Percentiles rank a stretch among this genome's conserved stretches.
phyloP scores from a whole-genome alignment of 2,329 filamentous ascomycete genomes.

The Nannizzia gypsea region DNA sequence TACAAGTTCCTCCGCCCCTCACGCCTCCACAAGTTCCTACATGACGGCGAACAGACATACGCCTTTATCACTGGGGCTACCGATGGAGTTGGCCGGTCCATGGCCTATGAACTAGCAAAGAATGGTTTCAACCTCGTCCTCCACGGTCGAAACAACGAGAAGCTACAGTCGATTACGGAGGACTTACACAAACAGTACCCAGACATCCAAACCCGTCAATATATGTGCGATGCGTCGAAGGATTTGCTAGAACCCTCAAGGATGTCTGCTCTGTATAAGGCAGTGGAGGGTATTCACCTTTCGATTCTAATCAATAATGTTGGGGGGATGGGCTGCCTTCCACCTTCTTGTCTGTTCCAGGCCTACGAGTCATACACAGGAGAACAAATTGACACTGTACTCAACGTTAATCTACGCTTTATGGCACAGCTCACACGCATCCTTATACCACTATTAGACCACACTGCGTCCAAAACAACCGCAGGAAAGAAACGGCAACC shows the following conservation, averaged over 20 bases:
- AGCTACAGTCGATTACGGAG: slow-evolving; percentile 34
- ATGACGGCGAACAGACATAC: slow-evolving; percentile 25
- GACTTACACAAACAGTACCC: slow-evolving; percentile 35
- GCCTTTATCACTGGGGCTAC: slow-evolving; percentile 44
- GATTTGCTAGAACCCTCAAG: slow-evolving; percentile 14
- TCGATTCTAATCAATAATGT: slow-evolving; percentile 49
- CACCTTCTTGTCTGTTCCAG: slow-evolving; percentile 20
- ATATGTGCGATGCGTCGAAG: slow-evolving; percentile 36
- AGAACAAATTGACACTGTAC: slow-evolving; percentile 30
- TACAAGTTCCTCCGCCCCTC: slow-evolving; percentile 16
- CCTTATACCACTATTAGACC: slow-evolving; percentile 36
- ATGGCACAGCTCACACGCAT: slow-evolving; percentile 38
- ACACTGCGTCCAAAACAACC: slow-evolving; percentile 16
- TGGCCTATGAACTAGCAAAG: slow-evolving; percentile 41
- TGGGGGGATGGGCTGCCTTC: slow-evolving; percentile 29
- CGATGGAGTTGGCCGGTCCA: slow-evolving; percentile 44
- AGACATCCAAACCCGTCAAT: slow-evolving; percentile 26
- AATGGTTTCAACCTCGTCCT: slow-evolving; percentile 46
- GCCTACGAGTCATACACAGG: slow-evolving; percentile 27
- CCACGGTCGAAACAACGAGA: slow-evolving; percentile 44
- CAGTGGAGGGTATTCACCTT: slow-evolving; percentile 32
- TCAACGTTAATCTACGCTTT: slow-evolving; percentile 42
- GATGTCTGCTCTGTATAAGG: slow-evolving; percentile 15
- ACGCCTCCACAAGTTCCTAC: slow-evolving; percentile 13
- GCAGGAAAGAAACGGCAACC: slow-evolving; percentile 20